Evolutionary conservation across 805 yeast genomes (phyloP), one percentile per base, ranked within the genome.

Genomic region (Candida schatavii): DNA sequence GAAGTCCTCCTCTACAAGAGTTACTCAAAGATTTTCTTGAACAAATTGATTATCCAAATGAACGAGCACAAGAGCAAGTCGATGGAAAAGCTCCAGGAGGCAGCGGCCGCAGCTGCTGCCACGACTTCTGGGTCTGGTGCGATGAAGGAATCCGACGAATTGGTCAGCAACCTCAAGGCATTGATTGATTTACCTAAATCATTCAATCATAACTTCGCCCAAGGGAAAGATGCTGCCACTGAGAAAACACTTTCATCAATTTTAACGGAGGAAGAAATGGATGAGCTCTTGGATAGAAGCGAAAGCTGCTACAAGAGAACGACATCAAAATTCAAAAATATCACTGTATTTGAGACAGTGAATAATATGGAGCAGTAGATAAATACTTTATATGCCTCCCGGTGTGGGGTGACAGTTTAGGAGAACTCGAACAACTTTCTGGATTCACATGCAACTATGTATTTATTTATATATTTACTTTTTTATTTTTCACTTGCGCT

Each of bases 1-100:
- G 93, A 89, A 55, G 73, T 87, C 13, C 68, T 93, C 35, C 72
- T 93, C 25, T 79, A 85, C 22, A 80, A 81, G 47, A 95, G 96
- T 2, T 85, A 83, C 31, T 75, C 84, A 19, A 93, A 93, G 62
- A 74, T 96, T 45, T 78, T 78, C 44, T 70, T 90, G 44, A 97
- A 88, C 51, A 80, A 78, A 54, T 60, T 87, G 52, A 88, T 88
- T 19, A 66, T 67, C 25, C 70, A 61, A 48, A 59, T 66, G 61
- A 72, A 72, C 3, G 62, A 65, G 30, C 64, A 64, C 47, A 64
- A 62, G 37, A 63, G 63, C 43, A 56, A 56, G 33, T 55, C 50
- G 35, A 39, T 62, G 14, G 54, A 56, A 29, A 49, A 49, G 33
- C 20, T 62, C 2, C 52, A 61, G 25, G 47, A 47, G 25, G 51